Conservation (phyloP, 768 basidiomycete genomes). For the Phlebiopsis gigantea region DNA sequence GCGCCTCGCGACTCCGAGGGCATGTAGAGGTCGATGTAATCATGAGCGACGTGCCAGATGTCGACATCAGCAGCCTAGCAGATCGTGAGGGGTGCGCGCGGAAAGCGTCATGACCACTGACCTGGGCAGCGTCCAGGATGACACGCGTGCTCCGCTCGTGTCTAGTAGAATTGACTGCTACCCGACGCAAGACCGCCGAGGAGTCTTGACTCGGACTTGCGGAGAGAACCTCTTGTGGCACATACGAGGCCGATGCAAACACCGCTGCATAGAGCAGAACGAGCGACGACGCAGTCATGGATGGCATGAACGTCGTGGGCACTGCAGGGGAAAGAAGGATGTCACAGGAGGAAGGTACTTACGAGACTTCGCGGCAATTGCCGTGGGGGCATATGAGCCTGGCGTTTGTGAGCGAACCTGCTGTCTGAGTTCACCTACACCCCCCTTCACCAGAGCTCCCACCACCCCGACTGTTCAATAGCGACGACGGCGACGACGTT, state of each 20-base stretch:
- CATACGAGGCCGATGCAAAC: background rate
- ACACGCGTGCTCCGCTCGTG: background rate
- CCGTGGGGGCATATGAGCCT: slow-evolving; percentile 2
- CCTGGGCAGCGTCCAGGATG: background rate
- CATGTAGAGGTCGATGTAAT: slow-evolving; percentile 48
- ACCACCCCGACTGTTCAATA: too few relatives aligned
- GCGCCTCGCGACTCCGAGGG: slow-evolving; percentile 19
- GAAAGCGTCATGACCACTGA: background rate
- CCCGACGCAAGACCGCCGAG: background rate
- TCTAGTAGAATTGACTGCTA: background rate
- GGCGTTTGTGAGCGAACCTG: background rate
- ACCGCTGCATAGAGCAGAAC: background rate
- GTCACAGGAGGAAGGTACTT: background rate
- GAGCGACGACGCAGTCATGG: background rate
- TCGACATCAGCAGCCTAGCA: slow-evolving; percentile 24
- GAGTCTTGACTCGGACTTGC: background rate
- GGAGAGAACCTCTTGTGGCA: background rate
- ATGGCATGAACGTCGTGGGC: background rate
- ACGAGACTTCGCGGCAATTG: slow-evolving; percentile 2
- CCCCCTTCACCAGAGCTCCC: too few relatives aligned
- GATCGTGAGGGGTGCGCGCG: background rate
- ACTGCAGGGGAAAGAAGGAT: background rate
- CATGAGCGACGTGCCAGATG: slow-evolving; percentile 43
- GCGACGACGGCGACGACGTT: slow-evolving; percentile 2
- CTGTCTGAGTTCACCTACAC: too few relatives aligned